Percentiles rank a stretch among this genome's conserved stretches.
phyloP scores from a whole-genome alignment of 257 asterid species.

The Nicotiana tomentosiformis region DNA sequence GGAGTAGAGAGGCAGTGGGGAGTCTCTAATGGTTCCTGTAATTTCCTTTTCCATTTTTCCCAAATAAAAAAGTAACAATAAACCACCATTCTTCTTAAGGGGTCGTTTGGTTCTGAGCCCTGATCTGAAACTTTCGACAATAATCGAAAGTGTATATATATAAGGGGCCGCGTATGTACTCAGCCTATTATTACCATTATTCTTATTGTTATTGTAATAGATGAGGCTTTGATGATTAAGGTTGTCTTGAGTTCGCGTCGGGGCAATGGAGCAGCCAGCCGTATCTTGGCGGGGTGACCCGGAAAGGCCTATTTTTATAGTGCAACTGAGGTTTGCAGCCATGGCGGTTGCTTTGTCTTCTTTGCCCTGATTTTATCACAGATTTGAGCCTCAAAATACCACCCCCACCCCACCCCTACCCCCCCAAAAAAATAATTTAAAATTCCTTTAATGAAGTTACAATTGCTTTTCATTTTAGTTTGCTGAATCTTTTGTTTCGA shows the following conservation, averaged over 20 bases:
- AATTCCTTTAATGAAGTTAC: no score
- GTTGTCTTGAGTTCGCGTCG: background rate
- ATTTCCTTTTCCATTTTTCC: background rate
- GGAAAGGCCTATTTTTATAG: background rate
- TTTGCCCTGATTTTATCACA: background rate
- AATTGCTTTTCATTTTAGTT: background rate
- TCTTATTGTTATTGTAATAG: background rate
- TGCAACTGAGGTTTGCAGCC: conserved; percentile 8
- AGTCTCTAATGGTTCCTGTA: background rate
- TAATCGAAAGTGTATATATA: no score
- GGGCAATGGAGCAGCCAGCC: background rate
- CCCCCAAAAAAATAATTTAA: no score
- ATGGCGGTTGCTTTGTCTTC: conserved; percentile 1
- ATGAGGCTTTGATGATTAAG: conserved; percentile 5
- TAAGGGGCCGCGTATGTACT: no score
- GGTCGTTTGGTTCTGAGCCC: background rate
- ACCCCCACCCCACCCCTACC: no score
- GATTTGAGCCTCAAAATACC: background rate
- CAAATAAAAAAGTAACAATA: background rate
- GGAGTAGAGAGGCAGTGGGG: conserved; percentile 1
- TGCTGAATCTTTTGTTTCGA: background rate
- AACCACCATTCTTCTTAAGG: background rate
- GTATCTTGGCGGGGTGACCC: conserved; percentile 14
- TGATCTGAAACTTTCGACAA: no score
- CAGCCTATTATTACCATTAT: background rate